Conservation (phyloP, 1,284 basidiomycete species). For the Rhizopogon hawkerae region DNA sequence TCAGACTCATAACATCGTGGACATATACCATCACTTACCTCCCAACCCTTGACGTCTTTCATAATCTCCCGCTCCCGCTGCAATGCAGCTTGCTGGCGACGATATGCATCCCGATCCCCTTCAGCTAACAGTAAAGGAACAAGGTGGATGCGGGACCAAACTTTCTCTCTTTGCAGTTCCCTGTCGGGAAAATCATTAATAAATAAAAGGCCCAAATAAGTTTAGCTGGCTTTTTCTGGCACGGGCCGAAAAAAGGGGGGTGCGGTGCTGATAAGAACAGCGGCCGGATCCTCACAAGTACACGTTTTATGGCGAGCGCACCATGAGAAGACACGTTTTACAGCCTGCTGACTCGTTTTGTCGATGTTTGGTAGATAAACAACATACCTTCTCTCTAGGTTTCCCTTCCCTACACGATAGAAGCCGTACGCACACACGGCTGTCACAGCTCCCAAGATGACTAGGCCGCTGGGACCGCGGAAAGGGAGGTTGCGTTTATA, state of each 20-base stretch:
- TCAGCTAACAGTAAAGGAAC: slow-evolving; percentile 90
- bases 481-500: slow-evolving; percentile 96
- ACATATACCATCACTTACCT: slow-evolving; percentile 52
- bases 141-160: slow-evolving; percentile 94
- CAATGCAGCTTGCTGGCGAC: slow-evolving; percentile 72
- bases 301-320: slow-evolving; percentile 58
- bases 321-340: slow-evolving; percentile 46
- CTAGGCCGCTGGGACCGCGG: slow-evolving; percentile 83
- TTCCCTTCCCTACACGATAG: slow-evolving; percentile 85
- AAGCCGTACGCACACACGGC: slow-evolving; percentile 89
- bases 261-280: slow-evolving; percentile 37
- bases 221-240: slow-evolving; percentile 30
- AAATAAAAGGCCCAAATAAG: slow-evolving; percentile 31
- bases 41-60: slow-evolving; percentile 92
- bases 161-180: slow-evolving; percentile 89
- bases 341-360: slow-evolving; percentile 46
- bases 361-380: slow-evolving; percentile 18
- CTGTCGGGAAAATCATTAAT: slow-evolving; percentile 38
- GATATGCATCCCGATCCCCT: slow-evolving; percentile 84
- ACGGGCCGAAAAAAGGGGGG: slow-evolving; percentile 29
- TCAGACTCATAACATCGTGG: slow-evolving; percentile 10
- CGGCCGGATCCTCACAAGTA: slow-evolving; percentile 58
- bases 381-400: slow-evolving; percentile 85
- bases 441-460: slow-evolving; percentile 79
- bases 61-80: slow-evolving; percentile 88